These are phyloP conservation scores for Papiliotrema nemorosa DNA, from an alignment of 1,284 basidiomycete species.

Conservation along the genomic window DNA sequence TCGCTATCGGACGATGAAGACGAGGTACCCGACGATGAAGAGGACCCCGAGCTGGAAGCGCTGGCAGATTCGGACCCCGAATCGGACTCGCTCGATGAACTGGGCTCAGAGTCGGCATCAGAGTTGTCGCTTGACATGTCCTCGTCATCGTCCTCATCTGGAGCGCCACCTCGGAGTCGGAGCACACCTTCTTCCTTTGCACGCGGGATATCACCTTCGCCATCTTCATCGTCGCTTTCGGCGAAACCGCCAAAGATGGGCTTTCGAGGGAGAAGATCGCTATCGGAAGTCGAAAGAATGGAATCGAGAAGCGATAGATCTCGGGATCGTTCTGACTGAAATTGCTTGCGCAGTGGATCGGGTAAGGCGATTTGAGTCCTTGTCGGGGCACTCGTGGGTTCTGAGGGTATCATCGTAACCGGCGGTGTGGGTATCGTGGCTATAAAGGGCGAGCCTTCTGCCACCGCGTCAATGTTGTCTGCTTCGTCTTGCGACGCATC, in stretches of 20 bases:
- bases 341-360: constrained; percentile 17
- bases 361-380: constrained; percentile 23
- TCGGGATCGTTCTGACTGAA: constrained; percentile 22
- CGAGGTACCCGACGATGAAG: constrained; percentile 1
- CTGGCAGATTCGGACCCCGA: constrained; percentile 1
- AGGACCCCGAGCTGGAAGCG: not conserved
- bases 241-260: constrained; percentile 2
- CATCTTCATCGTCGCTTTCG: constrained; percentile 9
- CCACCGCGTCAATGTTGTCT: too few relatives aligned
- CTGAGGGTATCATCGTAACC: too few relatives aligned
- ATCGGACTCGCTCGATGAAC: constrained; percentile 6
- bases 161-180: constrained; percentile 11
- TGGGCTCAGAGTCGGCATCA: not conserved
- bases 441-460: too few relatives aligned
- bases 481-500: too few relatives aligned
- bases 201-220: too few relatives aligned
- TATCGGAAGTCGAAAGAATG: constrained; percentile 20
- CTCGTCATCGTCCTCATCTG: constrained; percentile 5
- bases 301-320: constrained; percentile 28
- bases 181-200: constrained; percentile 5
- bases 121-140: constrained; percentile 4
- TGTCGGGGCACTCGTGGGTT: too few relatives aligned
- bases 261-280: not conserved
- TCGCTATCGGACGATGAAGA: constrained; percentile 1
- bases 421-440: too few relatives aligned